Conservation (phyloP, 116 monocot genomes). For the Phalaenopsis hybrid region DNA sequence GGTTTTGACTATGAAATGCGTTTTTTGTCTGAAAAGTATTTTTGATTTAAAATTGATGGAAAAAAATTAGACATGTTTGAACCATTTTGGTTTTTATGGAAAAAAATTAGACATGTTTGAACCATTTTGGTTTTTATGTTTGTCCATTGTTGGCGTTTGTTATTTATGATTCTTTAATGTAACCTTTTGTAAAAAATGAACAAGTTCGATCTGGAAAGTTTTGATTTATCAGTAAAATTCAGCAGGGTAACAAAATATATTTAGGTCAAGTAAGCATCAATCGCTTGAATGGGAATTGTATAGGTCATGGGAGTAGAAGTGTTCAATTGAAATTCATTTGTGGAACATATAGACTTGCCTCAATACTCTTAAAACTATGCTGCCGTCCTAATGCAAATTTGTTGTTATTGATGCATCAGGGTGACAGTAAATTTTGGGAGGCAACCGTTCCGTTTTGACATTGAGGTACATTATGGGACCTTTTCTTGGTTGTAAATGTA, state of each 20-base stretch:
- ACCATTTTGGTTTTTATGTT: neutral
- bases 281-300: neutral
- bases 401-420: constrained; percentile 34
- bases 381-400: neutral
- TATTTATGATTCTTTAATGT: neutral
- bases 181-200: no score
- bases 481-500: constrained; percentile 6
- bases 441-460: constrained; percentile 72
- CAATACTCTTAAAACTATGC: neutral
- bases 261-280: neutral
- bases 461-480: constrained; percentile 43
- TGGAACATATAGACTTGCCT: neutral
- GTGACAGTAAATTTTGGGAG: constrained; percentile 87
- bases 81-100: neutral
- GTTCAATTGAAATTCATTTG: neutral
- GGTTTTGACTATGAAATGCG: no score
- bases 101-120: no score
- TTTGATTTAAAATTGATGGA: neutral
- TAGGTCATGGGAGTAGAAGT: neutral
- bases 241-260: neutral
- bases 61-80: neutral
- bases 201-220: no score
- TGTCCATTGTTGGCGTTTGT: neutral
- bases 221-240: neutral
- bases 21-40: no score